Conservation (phyloP, 148 eudicot genomes). For the Silene conica region DNA sequence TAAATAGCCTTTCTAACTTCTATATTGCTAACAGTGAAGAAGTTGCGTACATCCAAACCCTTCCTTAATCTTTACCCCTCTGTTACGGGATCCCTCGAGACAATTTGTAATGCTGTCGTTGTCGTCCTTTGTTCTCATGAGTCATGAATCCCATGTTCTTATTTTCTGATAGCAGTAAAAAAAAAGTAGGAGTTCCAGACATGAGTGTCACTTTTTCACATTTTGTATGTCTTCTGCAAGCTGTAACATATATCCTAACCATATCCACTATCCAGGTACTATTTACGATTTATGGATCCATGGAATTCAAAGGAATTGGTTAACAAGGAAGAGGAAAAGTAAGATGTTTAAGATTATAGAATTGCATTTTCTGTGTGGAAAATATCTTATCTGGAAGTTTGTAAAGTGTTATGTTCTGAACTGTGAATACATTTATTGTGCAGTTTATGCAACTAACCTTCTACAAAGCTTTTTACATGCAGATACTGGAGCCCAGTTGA, state of each 20-base stretch:
- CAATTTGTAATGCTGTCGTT: too few species aligned
- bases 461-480: slow-evolving; percentile 16
- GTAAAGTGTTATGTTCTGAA: not conserved
- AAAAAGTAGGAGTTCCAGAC: not conserved
- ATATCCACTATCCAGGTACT: slow-evolving; percentile 76
- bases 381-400: not conserved
- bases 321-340: slow-evolving; percentile 78
- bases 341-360: slow-evolving; percentile 19
- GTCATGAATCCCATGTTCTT: not conserved
- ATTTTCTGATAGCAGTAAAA: not conserved
- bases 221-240: not conserved
- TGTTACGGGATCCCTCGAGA: too few species aligned
- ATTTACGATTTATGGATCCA: slow-evolving; percentile 97
- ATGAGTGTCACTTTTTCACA: not conserved
- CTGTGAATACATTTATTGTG: not conserved
- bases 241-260: slow-evolving; percentile 6
- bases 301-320: slow-evolving; percentile 72
- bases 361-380: not conserved
- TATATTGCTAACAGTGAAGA: too few species aligned
- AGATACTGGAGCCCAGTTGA: slow-evolving; percentile 99
- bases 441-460: slow-evolving; percentile 11
- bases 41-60: too few species aligned
- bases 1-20: not conserved
- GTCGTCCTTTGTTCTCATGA: too few species aligned
- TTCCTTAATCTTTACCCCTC: too few species aligned